A percentile compares a stretch with the other conserved stretches of the same genome.
phyloP scores from a whole-genome alignment of 345 rosid genomes.

The Aurinia saxatilis region DNA sequence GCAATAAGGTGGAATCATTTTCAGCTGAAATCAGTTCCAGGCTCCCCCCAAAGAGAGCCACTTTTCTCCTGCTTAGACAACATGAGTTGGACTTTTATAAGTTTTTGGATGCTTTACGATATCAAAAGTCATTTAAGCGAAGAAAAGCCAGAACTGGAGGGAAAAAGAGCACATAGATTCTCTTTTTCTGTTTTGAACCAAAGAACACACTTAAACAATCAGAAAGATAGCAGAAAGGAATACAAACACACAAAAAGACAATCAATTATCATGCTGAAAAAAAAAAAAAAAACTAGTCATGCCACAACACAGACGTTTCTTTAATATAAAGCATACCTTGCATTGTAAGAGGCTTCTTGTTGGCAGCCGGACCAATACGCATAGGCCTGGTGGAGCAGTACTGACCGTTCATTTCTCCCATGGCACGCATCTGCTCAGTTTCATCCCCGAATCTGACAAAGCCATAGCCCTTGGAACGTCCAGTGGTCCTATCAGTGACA shows the following conservation, averaged over 20 bases:
- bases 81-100: slow-evolving; percentile 57
- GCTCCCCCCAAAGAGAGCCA: slow-evolving; percentile 97
- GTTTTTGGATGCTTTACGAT: slow-evolving; percentile 35
- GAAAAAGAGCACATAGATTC: slow-evolving; percentile 27
- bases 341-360: slow-evolving; percentile 53
- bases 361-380: slow-evolving; percentile 93
- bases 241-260: slow-evolving; percentile 9
- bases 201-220: slow-evolving; percentile 16
- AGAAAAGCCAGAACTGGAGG: slow-evolving; percentile 54
- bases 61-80: slow-evolving; percentile 98
- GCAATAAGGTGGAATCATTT: slow-evolving; percentile 91
- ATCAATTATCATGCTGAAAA: slow-evolving; percentile 21
- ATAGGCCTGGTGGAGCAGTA: slow-evolving; percentile 76
- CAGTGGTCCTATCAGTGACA: slow-evolving; percentile 79
- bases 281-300: slow-evolving; percentile 11
- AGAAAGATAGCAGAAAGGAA: background rate
- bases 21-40: slow-evolving; percentile 94
- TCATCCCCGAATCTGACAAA: slow-evolving; percentile 91
- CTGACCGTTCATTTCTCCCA: slow-evolving; percentile 94
- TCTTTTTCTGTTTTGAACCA: slow-evolving; percentile 33
- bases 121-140: slow-evolving; percentile 45
- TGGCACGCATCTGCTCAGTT: slow-evolving; percentile 71
- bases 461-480: slow-evolving; percentile 94
- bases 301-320: background rate
- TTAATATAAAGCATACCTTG: slow-evolving; percentile 46